Percentiles rank a stretch among this genome's conserved stretches.
Conservation (phyloP, 2,329 filamentous ascomycete species). For the Purpureocillium takamizusanense region DNA sequence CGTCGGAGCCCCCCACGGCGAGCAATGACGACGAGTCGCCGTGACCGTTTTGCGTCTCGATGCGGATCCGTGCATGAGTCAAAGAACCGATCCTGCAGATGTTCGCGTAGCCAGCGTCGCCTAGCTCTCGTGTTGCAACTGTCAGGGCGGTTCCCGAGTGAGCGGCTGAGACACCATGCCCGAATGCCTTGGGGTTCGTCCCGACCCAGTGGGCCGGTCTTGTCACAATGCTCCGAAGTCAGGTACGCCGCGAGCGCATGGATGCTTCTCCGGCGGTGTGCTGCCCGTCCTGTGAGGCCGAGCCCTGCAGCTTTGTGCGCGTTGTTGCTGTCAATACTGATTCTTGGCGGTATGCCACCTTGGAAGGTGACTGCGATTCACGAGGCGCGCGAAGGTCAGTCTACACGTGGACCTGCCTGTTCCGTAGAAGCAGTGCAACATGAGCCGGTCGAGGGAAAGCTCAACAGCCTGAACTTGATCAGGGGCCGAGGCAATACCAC, state of each 20-base stretch:
- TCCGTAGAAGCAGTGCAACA: no score
- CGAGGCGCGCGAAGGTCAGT: no score
- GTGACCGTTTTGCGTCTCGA: not conserved
- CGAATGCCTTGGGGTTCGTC: not conserved
- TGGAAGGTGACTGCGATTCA: no score
- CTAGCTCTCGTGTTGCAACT: not conserved
- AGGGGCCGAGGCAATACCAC: no score
- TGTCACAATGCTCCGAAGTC: not conserved
- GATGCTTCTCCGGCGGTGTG: not conserved
- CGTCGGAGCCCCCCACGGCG: no score
- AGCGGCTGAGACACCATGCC: conserved; percentile 1
- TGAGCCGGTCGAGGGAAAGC: no score
- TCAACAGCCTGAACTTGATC: no score
- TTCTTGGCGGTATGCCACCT: no score
- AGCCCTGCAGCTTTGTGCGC: no score
- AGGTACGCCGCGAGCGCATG: not conserved
- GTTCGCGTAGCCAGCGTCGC: conserved; percentile 3
- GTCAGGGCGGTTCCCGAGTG: not conserved
- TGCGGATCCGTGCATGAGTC: not conserved
- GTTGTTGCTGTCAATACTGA: no score
- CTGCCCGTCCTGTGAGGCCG: not conserved
- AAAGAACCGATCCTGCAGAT: conserved; percentile 4
- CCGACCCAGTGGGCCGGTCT: conserved; percentile 5
- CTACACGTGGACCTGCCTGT: no score
- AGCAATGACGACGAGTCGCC: not conserved